A percentile compares a stretch with the other conserved stretches of the same genome.
Evolutionary conservation across 179 eudicot species (phyloP).

Genomic region (Carnegiea gigantea): DNA sequence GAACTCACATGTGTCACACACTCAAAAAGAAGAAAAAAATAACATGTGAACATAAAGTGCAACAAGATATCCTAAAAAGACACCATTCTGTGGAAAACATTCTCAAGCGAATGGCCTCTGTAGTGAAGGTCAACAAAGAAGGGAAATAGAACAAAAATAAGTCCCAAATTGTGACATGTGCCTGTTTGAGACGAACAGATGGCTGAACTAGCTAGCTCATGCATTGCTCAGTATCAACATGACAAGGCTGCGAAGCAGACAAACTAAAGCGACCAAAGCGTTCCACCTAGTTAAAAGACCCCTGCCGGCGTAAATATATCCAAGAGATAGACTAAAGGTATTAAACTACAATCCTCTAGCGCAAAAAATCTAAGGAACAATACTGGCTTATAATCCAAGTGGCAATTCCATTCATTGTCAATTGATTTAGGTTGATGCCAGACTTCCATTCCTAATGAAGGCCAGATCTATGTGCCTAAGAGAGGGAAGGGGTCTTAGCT

Average conservation of each 20-base stretch:
- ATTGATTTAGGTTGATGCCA: neutral
- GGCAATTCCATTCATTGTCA: neutral
- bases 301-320: neutral
- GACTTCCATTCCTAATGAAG: neutral
- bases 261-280: neutral
- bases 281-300: conserved; percentile 4
- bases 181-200: neutral
- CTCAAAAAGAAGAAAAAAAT: neutral
- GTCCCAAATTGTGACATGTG: neutral
- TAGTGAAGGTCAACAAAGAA: neutral
- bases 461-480: neutral
- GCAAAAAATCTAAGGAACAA: neutral
- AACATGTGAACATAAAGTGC: neutral
- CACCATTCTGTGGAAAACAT: too few relatives aligned
- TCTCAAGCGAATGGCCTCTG: neutral
- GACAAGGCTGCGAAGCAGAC: neutral
- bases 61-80: neutral
- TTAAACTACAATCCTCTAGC: neutral
- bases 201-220: neutral
- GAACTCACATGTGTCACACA: neutral
- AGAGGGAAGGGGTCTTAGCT: too few relatives aligned
- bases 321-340: neutral
- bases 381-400: neutral
- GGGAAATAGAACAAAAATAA: neutral
- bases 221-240: neutral